A percentile compares a stretch with the other conserved stretches of the same genome.
Conservation (phyloP, 257 asterid genomes). For the Salvia splendens region DNA sequence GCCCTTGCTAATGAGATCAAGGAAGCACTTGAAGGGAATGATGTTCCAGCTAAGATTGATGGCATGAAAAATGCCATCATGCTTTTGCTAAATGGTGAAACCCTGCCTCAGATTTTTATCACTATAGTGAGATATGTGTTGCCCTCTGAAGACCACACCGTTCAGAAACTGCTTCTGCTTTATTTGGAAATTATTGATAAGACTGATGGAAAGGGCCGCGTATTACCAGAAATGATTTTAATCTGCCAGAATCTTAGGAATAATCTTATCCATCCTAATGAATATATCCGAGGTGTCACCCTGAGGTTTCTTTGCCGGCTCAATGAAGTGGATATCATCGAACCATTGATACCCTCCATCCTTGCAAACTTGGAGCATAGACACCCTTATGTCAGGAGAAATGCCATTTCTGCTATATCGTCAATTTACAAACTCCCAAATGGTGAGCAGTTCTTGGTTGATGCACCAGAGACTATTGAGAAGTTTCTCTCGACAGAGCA, state of each 20-base stretch:
- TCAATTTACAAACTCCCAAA: constrained; percentile 88
- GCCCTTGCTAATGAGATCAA: constrained; percentile 92
- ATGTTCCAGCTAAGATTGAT: constrained; percentile 73
- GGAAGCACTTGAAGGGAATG: constrained; percentile 90
- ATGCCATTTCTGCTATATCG: constrained; percentile 89
- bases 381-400: constrained; percentile 78
- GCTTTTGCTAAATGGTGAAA: constrained; percentile 92
- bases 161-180: constrained; percentile 72
- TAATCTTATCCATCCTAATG: constrained; percentile 88
- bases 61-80: constrained; percentile 87
- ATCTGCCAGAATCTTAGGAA: constrained; percentile 89
- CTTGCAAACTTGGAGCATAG: constrained; percentile 85
- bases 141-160: constrained; percentile 88
- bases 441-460: constrained; percentile 86
- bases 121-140: constrained; percentile 87
- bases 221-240: constrained; percentile 87
- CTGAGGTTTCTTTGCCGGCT: constrained; percentile 92
- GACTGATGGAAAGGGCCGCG: constrained; percentile 81
- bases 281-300: constrained; percentile 87
- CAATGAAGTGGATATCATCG: constrained; percentile 81
- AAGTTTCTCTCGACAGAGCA: constrained; percentile 78
- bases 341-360: constrained; percentile 86
- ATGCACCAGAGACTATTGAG: constrained; percentile 98
- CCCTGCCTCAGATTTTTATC: constrained; percentile 83
- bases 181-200: constrained; percentile 87